phyloP scores from a whole-genome alignment of 306 rosid genomes.

The Ormosia semicastrata region DNA sequence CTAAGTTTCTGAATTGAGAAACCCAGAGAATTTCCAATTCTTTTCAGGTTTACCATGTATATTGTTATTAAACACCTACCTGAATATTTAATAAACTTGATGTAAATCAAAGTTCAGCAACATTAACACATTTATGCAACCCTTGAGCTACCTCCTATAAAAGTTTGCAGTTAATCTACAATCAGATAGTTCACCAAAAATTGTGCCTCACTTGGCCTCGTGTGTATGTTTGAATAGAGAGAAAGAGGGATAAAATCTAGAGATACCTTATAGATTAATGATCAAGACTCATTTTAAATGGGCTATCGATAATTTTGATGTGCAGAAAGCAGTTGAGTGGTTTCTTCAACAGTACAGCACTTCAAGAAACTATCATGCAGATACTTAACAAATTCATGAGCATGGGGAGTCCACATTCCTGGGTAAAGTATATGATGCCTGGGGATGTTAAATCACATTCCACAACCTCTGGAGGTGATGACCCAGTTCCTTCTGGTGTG shows the following conservation, averaged over 20 bases:
- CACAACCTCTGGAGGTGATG: constrained; percentile 37
- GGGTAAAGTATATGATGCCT: constrained; percentile 84
- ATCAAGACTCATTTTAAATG: constrained; percentile 23
- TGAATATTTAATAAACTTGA: constrained; percentile 10
- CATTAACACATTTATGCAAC: constrained; percentile 6
- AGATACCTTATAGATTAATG: constrained; percentile 16
- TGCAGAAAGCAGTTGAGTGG: constrained; percentile 81
- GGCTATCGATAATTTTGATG: constrained; percentile 28
- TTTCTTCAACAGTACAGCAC: constrained; percentile 54
- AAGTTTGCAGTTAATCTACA: neutral
- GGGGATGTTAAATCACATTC: constrained; percentile 45
- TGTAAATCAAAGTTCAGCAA: neutral
- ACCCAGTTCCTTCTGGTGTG: constrained; percentile 33
- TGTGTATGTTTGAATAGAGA: neutral
- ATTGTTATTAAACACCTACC: neutral
- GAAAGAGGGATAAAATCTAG: neutral
- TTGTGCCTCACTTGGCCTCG: neutral
- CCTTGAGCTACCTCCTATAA: neutral
- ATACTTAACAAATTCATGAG: constrained; percentile 73
- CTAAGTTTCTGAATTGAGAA: constrained; percentile 16
- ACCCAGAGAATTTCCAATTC: neutral
- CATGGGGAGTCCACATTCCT: constrained; percentile 64
- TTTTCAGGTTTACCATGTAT: constrained; percentile 8
- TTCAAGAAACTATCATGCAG: constrained; percentile 58
- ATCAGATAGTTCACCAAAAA: neutral